phyloP scores from a whole-genome alignment of 208 protist species.

The Wallacemonas sp. region DNA sequence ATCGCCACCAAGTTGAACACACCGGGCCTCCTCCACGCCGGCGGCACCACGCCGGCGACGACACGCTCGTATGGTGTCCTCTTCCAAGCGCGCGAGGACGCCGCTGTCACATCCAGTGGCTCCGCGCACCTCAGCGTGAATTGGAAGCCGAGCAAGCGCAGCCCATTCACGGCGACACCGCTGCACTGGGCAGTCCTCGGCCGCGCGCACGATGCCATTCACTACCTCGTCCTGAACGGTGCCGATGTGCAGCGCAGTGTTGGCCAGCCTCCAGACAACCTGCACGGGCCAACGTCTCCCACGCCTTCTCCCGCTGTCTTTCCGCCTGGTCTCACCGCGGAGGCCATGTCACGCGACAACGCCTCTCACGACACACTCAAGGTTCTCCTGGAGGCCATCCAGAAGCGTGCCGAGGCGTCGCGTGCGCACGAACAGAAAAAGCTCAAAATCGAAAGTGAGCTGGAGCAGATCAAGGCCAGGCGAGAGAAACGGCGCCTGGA shows the following conservation, averaged over 20 bases:
- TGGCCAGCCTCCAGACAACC: constrained; percentile 1
- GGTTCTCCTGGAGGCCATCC: constrained; percentile 22
- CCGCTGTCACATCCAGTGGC: too few species aligned
- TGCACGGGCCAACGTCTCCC: background rate
- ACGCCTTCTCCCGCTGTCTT: background rate
- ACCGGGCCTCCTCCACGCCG: constrained; percentile 31
- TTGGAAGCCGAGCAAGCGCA: constrained; percentile 69
- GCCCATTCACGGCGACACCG: constrained; percentile 47
- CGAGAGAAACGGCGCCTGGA: constrained; percentile 28
- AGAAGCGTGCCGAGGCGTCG: background rate
- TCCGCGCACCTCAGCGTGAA: constrained; percentile 19
- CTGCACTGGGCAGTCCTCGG: constrained; percentile 84
- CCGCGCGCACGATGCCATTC: constrained; percentile 50
- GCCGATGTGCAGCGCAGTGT: constrained; percentile 37
- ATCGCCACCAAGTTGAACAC: constrained; percentile 28
- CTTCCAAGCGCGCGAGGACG: constrained; percentile 18
- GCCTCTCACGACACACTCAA: constrained; percentile 40
- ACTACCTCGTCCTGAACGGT: constrained; percentile 59
- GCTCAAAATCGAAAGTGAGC: constrained; percentile 31
- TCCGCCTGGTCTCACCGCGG: constrained; percentile 31
- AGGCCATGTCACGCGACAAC: constrained; percentile 48
- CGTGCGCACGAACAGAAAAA: constrained; percentile 13
- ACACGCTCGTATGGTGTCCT: constrained; percentile 39
- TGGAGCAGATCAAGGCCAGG: constrained; percentile 42
- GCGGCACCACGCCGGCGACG: constrained; percentile 34